Percentiles rank a stretch among this genome's conserved stretches.
Conservation (phyloP, 169 alveolate genomes). For the Ichthyophthirius multifiliis region DNA sequence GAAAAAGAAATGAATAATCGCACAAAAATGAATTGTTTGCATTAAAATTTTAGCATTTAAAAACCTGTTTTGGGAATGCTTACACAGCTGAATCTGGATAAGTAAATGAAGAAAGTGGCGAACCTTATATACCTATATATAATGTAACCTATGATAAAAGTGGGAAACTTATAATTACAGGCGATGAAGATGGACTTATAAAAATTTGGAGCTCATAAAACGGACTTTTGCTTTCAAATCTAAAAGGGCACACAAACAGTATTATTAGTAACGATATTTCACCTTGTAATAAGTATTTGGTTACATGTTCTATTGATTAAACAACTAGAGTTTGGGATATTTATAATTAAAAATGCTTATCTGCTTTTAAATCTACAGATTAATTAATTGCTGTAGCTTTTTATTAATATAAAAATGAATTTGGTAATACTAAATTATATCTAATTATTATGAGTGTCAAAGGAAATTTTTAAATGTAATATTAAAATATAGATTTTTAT, state of each 20-base stretch:
- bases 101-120: conserved; percentile 27
- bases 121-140: conserved; percentile 39
- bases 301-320: conserved; percentile 30
- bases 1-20: too few species aligned
- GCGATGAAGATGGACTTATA: conserved; percentile 38
- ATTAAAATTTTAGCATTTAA: conserved; percentile 10
- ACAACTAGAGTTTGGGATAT: conserved; percentile 36
- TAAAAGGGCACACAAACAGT: conserved; percentile 40
- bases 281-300: conserved; percentile 40
- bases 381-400: conserved; percentile 1
- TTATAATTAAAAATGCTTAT: conserved; percentile 10
- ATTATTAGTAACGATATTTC: conserved; percentile 29
- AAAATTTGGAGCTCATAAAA: conserved; percentile 31
- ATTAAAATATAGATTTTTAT: not conserved
- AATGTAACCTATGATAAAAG: conserved; percentile 27
- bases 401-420: conserved; percentile 1
- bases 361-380: conserved; percentile 13
- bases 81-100: conserved; percentile 20
- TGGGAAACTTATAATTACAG: conserved; percentile 29
- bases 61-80: conserved; percentile 42
- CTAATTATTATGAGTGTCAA: not conserved
- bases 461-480: not conserved
- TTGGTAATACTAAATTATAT: not conserved
- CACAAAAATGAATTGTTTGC: not conserved
- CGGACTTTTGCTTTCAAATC: conserved; percentile 20